phyloP scores from a whole-genome alignment of 1,284 basidiomycete genomes.

The Acaromyces ingoldii region DNA sequence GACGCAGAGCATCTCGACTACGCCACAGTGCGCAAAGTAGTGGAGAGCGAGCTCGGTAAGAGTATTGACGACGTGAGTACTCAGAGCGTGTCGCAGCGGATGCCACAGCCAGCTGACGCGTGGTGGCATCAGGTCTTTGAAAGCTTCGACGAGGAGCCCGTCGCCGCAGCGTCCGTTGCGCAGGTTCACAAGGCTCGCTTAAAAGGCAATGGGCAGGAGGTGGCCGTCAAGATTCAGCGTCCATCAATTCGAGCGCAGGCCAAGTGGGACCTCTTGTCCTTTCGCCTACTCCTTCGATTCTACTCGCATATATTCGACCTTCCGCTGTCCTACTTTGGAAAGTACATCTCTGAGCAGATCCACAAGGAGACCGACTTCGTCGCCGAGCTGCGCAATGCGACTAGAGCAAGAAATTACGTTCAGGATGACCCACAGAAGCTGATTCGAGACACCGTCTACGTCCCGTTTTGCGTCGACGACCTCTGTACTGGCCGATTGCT shows the following conservation, averaged over 20 bases:
- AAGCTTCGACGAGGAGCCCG: constrained; percentile 26
- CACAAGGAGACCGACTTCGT: constrained; percentile 36
- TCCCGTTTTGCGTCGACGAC: constrained; percentile 31
- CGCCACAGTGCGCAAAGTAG: constrained; percentile 25
- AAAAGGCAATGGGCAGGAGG: constrained; percentile 21
- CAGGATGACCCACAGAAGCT: constrained; percentile 24
- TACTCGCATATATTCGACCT: constrained; percentile 42
- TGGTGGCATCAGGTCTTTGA: constrained; percentile 17
- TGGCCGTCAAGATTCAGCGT: constrained; percentile 44
- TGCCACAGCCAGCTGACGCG: neutral
- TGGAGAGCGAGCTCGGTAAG: constrained; percentile 29
- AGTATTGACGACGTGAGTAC: constrained; percentile 21
- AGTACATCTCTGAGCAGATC: constrained; percentile 40
- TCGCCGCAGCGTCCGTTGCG: constrained; percentile 39
- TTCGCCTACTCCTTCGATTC: constrained; percentile 32
- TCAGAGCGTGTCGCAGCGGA: neutral
- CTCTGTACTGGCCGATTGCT: constrained; percentile 27
- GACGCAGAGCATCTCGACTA: constrained; percentile 33
- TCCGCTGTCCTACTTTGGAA: constrained; percentile 29
- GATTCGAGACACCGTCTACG: constrained; percentile 33
- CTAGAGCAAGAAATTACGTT: constrained; percentile 25
- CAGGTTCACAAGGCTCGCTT: constrained; percentile 39
- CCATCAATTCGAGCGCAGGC: constrained; percentile 40
- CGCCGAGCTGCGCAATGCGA: constrained; percentile 27
- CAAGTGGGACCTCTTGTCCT: constrained; percentile 37